A percentile compares a stretch with the other conserved stretches of the same genome.
These are phyloP conservation scores for Diplodia scrobiculata DNA, from an alignment of 2,329 filamentous ascomycete genomes.

Conservation along the genomic window DNA sequence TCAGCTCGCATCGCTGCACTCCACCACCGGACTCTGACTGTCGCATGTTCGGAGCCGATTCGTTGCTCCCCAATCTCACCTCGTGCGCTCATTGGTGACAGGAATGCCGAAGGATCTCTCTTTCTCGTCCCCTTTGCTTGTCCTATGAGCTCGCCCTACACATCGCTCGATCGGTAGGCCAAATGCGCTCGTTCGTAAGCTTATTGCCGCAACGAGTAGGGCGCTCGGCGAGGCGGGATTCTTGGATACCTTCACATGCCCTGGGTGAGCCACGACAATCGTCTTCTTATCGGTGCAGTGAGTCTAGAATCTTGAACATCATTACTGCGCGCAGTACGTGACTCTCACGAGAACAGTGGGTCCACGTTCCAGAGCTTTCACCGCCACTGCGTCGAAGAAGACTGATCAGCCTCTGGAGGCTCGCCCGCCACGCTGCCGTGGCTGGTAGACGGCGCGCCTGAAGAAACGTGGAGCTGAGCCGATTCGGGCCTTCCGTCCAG, in stretches of 20 bases:
- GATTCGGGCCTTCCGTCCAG: constrained; percentile 20
- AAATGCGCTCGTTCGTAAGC: background rate
- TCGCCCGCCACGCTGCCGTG: constrained; percentile 13
- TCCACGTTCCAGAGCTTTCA: background rate
- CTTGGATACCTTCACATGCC: background rate
- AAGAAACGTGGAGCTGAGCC: background rate
- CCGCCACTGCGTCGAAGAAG: constrained; percentile 2
- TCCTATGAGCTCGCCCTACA: background rate
- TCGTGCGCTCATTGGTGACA: background rate
- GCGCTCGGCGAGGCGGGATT: background rate
- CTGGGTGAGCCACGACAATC: background rate
- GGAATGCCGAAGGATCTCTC: background rate
- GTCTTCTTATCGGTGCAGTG: background rate
- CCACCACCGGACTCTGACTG: background rate
- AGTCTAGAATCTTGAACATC: background rate
- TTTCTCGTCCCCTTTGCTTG: background rate
- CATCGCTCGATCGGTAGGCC: background rate
- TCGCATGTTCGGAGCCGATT: background rate
- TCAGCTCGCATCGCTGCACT: background rate
- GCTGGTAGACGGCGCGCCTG: constrained; percentile 13
- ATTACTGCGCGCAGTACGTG: background rate
- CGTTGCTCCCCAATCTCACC: background rate
- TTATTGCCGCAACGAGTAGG: background rate
- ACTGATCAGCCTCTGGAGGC: background rate
- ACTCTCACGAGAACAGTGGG: background rate